phyloP scores from a whole-genome alignment of 257 asterid genomes.

The Leonotis leonurus region DNA sequence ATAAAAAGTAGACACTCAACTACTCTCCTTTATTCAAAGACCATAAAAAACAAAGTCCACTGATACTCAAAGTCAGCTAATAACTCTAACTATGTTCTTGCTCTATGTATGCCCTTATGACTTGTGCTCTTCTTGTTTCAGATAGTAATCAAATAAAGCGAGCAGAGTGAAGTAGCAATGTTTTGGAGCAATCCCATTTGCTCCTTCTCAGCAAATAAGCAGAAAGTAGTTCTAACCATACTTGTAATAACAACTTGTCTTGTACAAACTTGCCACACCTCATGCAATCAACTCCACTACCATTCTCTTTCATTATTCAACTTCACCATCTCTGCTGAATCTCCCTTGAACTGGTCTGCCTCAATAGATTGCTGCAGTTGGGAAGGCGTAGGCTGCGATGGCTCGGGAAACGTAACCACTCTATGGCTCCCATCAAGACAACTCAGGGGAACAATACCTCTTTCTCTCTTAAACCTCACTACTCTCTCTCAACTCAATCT shows the following conservation, averaged over 20 bases:
- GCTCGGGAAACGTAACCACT: conserved; percentile 36
- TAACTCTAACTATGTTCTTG: too few species aligned
- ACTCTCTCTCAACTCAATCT: conserved; percentile 46
- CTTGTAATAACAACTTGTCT: conserved; percentile 14
- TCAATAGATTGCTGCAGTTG: conserved; percentile 71
- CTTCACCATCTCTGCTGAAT: conserved; percentile 20
- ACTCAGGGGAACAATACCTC: conserved; percentile 40
- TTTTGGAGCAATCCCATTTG: conserved; percentile 19
- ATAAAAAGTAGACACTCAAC: too few species aligned
- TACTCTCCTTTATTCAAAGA: not conserved
- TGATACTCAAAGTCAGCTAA: too few species aligned
- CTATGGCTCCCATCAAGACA: conserved; percentile 58
- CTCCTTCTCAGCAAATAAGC: not conserved
- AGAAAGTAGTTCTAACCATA: conserved; percentile 12
- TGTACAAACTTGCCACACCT: conserved; percentile 23
- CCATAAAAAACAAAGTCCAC: not conserved
- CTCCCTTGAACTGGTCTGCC: conserved; percentile 63
- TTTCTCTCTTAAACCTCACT: conserved; percentile 40
- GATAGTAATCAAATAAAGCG: conserved; percentile 26
- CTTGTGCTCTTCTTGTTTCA: not conserved
- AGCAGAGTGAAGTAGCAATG: conserved; percentile 37
- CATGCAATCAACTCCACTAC: conserved; percentile 45
- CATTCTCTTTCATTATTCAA: conserved; percentile 43
- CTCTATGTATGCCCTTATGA: too few species aligned
- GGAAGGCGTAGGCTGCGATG: conserved; percentile 76